A percentile compares a stretch with the other conserved stretches of the same genome.
Evolutionary conservation across 148 eudicot genomes (phyloP).

Genomic region (Heliosperma pusillum): DNA sequence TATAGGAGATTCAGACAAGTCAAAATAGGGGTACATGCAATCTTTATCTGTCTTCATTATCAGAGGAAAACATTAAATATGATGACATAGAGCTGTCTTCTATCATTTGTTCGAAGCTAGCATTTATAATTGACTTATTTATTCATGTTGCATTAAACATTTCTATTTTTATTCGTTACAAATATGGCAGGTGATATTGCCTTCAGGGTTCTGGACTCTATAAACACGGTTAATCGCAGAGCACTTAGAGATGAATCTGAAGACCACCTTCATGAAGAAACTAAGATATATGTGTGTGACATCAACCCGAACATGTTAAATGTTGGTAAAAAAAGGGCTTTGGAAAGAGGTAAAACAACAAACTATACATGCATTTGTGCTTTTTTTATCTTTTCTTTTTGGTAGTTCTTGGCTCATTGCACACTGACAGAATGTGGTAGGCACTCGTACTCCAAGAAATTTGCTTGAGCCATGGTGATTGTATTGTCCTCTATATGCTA

Average conservation of each 20-base stretch:
- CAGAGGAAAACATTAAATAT: slow-evolving; percentile 2
- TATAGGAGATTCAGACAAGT: neutral
- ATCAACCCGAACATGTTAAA: slow-evolving; percentile 85
- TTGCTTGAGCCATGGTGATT: neutral
- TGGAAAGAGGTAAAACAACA: slow-evolving; percentile 67
- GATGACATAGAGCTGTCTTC: neutral
- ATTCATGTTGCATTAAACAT: neutral
- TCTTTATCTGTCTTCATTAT: neutral
- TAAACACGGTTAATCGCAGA: slow-evolving; percentile 49
- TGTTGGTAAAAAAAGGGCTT: slow-evolving; percentile 83
- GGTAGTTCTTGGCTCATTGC: neutral
- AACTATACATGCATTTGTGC: neutral
- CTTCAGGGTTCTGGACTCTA: slow-evolving; percentile 73
- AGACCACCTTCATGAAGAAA: slow-evolving; percentile 59
- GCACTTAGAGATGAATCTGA: slow-evolving; percentile 44
- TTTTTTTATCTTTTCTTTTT: neutral
- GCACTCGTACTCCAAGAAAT: neutral
- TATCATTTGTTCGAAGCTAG: neutral
- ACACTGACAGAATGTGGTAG: neutral
- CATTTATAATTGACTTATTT: neutral
- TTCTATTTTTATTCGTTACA: neutral
- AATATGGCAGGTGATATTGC: slow-evolving; percentile 90
- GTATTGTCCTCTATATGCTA: neutral
- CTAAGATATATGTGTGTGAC: slow-evolving; percentile 85
- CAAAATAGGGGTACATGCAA: no score